Evolutionary conservation across 164 flowering plant species (phyloP), one percentile per base, ranked within the genome.

Genomic region (Aristolochia contorta): DNA sequence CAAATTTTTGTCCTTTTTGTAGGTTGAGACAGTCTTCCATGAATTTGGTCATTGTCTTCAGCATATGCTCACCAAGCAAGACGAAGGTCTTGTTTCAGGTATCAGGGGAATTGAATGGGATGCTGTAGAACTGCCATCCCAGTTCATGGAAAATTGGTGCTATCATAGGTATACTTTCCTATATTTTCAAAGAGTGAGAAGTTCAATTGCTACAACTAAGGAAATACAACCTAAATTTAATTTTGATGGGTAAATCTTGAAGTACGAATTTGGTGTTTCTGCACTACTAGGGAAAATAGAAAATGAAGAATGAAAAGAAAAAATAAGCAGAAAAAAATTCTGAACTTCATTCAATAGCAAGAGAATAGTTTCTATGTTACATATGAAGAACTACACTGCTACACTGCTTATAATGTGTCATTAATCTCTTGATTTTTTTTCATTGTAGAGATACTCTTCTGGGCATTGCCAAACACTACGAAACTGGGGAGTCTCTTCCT

Each of bases 101-200:
- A 85, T 84, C 48, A 77, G 96, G 30, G 87, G 89, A 14, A 79
- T 94, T 61, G 99, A 94, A 73, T 85, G 97, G 99, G 99, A 94
- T 84, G 99, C 97, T 61, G 96, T 91, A 68, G 97, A 94, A 71
- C 79, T 94, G 61, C 97, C 96, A 45, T 94, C 99, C 25, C 99
- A 94, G 24, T 94, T 94, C 65, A 91, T 94, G 99, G 99, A 94
- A 74, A 91, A 88, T 66, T 94, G 99, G 99, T 94, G 97, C 72
- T 94, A 94, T 72, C 93, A 94, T 50, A 84, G 91, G 99, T 91
- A 72, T 16, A 37, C 0, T 64, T 67, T 30, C 63, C 37, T 45
- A 51, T 33, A 56, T 33, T 52, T 27, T 24, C n/a, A n/a, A n/a
- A n/a, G n/a, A n/a, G n/a, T n/a, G n/a, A n/a, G n/a, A n/a, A n/a